A percentile compares a stretch with the other conserved stretches of the same genome.
Conservation (phyloP, 176 grass and related monocot species). For the Avena atlantica region DNA sequence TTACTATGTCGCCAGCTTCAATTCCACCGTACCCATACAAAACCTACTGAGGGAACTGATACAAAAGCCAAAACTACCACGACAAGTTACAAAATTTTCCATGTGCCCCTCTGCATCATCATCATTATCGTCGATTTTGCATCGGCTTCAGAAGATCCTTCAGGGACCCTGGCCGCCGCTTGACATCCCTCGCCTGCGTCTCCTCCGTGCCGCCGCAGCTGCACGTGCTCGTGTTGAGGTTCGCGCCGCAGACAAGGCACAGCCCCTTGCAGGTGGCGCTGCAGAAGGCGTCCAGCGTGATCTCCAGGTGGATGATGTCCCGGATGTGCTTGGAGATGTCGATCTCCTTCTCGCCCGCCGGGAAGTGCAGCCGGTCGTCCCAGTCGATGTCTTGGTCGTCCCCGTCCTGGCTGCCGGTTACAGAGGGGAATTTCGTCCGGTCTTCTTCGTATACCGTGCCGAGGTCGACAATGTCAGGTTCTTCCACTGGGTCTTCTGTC, state of each 20-base stretch:
- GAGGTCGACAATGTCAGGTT: constrained; percentile 63
- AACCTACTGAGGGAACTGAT: too few species aligned
- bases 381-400: constrained; percentile 68
- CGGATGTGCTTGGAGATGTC: constrained; percentile 86
- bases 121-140: background rate
- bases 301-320: constrained; percentile 70
- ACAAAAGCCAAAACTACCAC: too few species aligned
- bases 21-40: too few species aligned
- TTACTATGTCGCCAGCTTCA: too few species aligned
- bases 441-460: constrained; percentile 55
- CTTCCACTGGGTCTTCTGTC: constrained; percentile 67
- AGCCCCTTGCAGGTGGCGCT: constrained; percentile 70
- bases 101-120: too few species aligned
- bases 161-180: too few species aligned
- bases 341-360: constrained; percentile 60
- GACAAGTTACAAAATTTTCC: too few species aligned
- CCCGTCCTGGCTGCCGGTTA: constrained; percentile 23
- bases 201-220: too few species aligned
- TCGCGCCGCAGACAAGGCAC: constrained; percentile 35
- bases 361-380: constrained; percentile 85
- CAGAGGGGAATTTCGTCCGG: constrained; percentile 14
- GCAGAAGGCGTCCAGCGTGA: constrained; percentile 68
- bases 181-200: too few species aligned
- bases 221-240: constrained; percentile 15
- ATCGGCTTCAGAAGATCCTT: too few species aligned